phyloP scores from a whole-genome alignment of 2,329 filamentous ascomycete genomes.

The Myotisia sp. region DNA sequence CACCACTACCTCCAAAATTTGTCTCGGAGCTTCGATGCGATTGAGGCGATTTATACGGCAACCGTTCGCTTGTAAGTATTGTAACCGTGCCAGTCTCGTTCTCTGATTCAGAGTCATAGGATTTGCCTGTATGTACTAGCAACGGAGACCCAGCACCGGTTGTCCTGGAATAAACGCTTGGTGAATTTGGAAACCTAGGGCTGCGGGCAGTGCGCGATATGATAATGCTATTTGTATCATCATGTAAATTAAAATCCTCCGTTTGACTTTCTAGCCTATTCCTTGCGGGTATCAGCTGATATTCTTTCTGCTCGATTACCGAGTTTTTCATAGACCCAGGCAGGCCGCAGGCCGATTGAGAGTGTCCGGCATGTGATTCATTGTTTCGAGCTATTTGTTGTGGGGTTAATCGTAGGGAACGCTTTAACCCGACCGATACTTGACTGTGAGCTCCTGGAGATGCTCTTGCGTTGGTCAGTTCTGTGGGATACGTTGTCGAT shows the following conservation, averaged over 20 bases:
- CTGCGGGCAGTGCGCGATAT: conserved; percentile 4
- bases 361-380: no score
- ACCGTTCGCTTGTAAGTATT: conserved; percentile 12
- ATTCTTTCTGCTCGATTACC: no score
- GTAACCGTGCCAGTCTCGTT: conserved; percentile 14
- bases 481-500: background rate
- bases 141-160: conserved; percentile 17
- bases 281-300: no score
- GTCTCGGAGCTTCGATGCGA: background rate
- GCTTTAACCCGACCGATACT: conserved; percentile 3
- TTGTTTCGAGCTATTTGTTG: conserved; percentile 15
- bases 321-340: no score
- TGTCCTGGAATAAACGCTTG: conserved; percentile 23
- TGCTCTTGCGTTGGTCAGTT: background rate
- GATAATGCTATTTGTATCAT: conserved; percentile 11
- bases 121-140: conserved; percentile 5
- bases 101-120: conserved; percentile 7
- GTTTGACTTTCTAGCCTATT: background rate
- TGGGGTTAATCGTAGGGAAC: conserved; percentile 10
- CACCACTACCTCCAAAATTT: conserved; percentile 9
- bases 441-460: conserved; percentile 8
- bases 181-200: conserved; percentile 13
- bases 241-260: conserved; percentile 6
- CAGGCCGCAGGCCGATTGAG: no score
- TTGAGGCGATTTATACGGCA: conserved; percentile 9